A percentile compares a stretch with the other conserved stretches of the same genome.
These are phyloP conservation scores for Brachypodium distachyon DNA, from an alignment of 202 grass and related monocot species.

Conservation along the genomic window DNA sequence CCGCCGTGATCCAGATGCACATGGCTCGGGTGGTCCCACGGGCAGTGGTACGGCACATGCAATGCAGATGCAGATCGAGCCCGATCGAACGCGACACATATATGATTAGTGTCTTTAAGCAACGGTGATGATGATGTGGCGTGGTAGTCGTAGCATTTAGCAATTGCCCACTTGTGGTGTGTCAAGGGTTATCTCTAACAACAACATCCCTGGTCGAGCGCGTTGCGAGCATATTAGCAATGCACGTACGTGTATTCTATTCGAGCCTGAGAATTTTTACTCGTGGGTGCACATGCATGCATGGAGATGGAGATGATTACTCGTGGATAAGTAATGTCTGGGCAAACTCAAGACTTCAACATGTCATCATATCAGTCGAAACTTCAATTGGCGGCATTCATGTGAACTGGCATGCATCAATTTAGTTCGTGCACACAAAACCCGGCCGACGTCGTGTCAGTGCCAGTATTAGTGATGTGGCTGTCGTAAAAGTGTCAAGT, in stretches of 20 bases:
- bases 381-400: not conserved
- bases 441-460: too few relatives aligned
- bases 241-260: too few relatives aligned
- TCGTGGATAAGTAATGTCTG: too few relatives aligned
- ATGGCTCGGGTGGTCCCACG: constrained; percentile 4
- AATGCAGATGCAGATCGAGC: not conserved
- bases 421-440: not conserved
- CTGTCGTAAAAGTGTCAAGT: too few relatives aligned
- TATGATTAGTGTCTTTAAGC: not conserved
- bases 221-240: too few relatives aligned
- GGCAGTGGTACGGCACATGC: not conserved
- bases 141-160: not conserved
- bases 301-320: not conserved
- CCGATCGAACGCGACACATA: not conserved
- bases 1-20: constrained; percentile 15
- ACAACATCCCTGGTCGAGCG: too few relatives aligned
- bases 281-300: constrained; percentile 30
- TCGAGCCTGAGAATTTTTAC: not conserved
- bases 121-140: not conserved
- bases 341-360: too few relatives aligned
- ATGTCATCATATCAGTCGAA: too few relatives aligned
- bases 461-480: too few relatives aligned
- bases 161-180: not conserved
- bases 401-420: not conserved
- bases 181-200: too few relatives aligned